Evolutionary conservation across 163 green algal species (phyloP).

Genomic region (Coccomyxa subellipsoidea): DNA sequence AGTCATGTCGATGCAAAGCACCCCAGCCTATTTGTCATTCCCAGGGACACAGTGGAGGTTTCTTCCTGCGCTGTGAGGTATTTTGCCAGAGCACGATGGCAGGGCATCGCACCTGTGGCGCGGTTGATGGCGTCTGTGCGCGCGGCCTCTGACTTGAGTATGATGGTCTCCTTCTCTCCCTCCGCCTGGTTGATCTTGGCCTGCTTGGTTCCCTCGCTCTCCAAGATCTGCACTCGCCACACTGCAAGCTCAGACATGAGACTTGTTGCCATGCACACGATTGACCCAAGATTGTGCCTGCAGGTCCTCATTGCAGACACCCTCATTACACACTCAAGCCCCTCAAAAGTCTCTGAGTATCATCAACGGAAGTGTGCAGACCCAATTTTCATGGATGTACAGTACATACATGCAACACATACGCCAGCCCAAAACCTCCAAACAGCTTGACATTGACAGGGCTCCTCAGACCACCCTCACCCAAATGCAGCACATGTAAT

Average conservation of each 20-base stretch:
- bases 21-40: too few relatives aligned
- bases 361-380: too few relatives aligned
- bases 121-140: conserved; percentile 80
- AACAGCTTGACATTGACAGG: too few relatives aligned
- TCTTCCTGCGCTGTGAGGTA: background rate
- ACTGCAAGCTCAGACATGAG: background rate
- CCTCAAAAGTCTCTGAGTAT: too few relatives aligned
- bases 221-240: conserved; percentile 70
- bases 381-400: too few relatives aligned
- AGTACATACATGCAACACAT: too few relatives aligned
- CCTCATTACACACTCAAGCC: too few relatives aligned
- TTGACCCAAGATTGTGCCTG: background rate
- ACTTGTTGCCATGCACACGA: background rate
- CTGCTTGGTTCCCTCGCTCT: conserved; percentile 86
- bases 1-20: too few relatives aligned
- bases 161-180: conserved; percentile 71
- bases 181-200: conserved; percentile 93
- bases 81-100: background rate
- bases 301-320: too few relatives aligned
- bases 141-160: conserved; percentile 80
- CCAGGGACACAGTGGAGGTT: background rate
- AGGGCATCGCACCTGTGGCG: conserved; percentile 46
- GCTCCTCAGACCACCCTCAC: too few relatives aligned
- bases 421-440: too few relatives aligned
- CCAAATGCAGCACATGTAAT: too few relatives aligned